These are phyloP conservation scores for Parachlorella kessleri DNA, from an alignment of 139 green algal genomes.

Conservation along the genomic window DNA sequence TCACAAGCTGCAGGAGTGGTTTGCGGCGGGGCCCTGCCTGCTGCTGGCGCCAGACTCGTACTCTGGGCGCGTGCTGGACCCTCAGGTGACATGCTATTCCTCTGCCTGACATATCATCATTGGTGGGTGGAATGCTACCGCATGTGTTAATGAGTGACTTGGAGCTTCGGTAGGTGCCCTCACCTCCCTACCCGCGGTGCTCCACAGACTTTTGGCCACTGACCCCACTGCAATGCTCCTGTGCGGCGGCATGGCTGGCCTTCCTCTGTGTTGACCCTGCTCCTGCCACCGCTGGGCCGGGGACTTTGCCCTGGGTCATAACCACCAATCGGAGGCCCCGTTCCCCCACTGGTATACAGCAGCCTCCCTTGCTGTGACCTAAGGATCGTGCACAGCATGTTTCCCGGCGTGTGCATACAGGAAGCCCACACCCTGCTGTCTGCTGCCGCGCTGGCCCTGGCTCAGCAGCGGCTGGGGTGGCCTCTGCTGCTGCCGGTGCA, in stretches of 20 bases:
- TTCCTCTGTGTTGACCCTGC: no score
- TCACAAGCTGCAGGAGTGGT: slow-evolving; percentile 80
- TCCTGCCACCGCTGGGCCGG: neutral
- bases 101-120: no score
- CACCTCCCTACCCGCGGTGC: no score
- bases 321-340: neutral
- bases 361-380: neutral
- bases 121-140: no score
- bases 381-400: neutral
- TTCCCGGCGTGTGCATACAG: neutral
- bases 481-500: slow-evolving; percentile 78
- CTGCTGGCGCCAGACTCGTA: slow-evolving; percentile 70
- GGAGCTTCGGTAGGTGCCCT: no score
- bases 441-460: slow-evolving; percentile 55
- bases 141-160: no score
- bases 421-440: slow-evolving; percentile 69
- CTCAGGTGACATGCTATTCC: slow-evolving; percentile 30
- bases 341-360: neutral
- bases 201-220: no score
- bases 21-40: slow-evolving; percentile 63
- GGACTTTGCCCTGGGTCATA: neutral
- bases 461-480: slow-evolving; percentile 38
- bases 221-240: no score
- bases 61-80: slow-evolving; percentile 67
- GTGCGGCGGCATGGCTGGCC: no score